Evolutionary conservation across 1,284 basidiomycete species (phyloP).

Genomic region (Rhodofomes roseus): DNA sequence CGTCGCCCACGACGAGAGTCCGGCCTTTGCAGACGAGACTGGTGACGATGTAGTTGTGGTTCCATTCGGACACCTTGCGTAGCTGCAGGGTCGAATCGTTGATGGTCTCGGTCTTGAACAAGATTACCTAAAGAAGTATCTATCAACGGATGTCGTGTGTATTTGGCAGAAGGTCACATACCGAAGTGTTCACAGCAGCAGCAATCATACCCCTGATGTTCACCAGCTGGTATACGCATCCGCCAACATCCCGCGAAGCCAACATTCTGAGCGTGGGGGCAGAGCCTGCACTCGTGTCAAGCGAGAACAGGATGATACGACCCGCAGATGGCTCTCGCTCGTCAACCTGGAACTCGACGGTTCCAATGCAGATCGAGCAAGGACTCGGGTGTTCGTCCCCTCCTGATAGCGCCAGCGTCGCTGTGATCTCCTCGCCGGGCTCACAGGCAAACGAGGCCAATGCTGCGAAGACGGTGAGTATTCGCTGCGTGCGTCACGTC

Average conservation of each 20-base stretch:
- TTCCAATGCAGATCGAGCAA: conserved; percentile 56
- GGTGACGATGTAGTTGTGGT: conserved; percentile 79
- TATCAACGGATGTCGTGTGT: neutral
- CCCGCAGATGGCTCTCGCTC: conserved; percentile 61
- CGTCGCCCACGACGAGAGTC: conserved; percentile 70
- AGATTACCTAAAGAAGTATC: conserved; percentile 41
- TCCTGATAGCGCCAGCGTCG: conserved; percentile 41
- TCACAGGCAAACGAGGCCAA: conserved; percentile 51
- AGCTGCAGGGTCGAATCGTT: conserved; percentile 26
- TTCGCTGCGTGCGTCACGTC: neutral
- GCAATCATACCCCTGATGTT: conserved; percentile 47
- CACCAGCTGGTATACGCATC: conserved; percentile 61
- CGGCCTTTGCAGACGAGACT: conserved; percentile 51
- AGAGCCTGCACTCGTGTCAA: conserved; percentile 22
- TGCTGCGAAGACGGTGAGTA: conserved; percentile 30
- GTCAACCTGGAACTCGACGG: conserved; percentile 42
- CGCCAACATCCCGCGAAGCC: conserved; percentile 36
- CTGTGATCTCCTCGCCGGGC: conserved; percentile 55
- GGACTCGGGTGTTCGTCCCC: conserved; percentile 29
- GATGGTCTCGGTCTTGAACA: conserved; percentile 28
- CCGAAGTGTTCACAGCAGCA: conserved; percentile 73
- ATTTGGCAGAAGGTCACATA: conserved; percentile 34
- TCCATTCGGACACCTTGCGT: conserved; percentile 55
- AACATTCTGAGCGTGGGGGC: conserved; percentile 28
- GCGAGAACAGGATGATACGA: conserved; percentile 51